A percentile compares a stretch with the other conserved stretches of the same genome.
phyloP scores from a whole-genome alignment of 345 rosid genomes.

The Mallotus nudiflorus region DNA sequence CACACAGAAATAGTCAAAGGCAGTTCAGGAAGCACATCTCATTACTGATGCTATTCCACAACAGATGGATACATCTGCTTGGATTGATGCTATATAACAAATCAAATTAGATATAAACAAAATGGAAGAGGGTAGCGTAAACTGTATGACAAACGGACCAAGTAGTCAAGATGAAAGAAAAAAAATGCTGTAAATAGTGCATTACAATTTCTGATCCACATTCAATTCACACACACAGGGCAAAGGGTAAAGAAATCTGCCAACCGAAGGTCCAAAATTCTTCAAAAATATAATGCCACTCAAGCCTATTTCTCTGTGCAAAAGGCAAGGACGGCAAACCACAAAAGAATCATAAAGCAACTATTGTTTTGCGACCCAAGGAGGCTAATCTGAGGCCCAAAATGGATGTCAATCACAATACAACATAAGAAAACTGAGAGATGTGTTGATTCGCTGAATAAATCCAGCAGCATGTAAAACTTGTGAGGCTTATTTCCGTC shows the following conservation, averaged over 20 bases:
- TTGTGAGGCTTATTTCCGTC: constrained; percentile 47
- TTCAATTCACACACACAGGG: not conserved
- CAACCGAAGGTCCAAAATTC: not conserved
- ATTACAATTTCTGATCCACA: too few relatives aligned
- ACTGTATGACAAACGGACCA: too few relatives aligned
- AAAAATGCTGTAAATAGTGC: too few relatives aligned
- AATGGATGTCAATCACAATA: not conserved
- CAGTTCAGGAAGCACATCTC: too few relatives aligned
- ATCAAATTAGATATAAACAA: too few relatives aligned
- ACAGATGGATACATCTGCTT: too few relatives aligned
- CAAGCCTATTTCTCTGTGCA: constrained; percentile 9
- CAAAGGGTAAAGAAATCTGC: not conserved
- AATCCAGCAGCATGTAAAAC: not conserved
- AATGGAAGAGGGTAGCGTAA: too few relatives aligned
- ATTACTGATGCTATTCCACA: too few relatives aligned
- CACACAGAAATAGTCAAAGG: too few relatives aligned
- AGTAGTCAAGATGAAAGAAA: too few relatives aligned
- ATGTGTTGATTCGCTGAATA: not conserved
- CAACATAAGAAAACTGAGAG: not conserved
- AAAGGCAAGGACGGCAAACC: not conserved
- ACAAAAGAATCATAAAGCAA: not conserved
- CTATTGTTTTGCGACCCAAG: not conserved
- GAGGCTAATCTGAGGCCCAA: too few relatives aligned
- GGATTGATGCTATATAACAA: too few relatives aligned
- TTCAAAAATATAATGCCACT: not conserved